A percentile compares a stretch with the other conserved stretches of the same genome.
phyloP scores from a whole-genome alignment of 2,329 filamentous ascomycete genomes.

The Elsinoe necatrix region DNA sequence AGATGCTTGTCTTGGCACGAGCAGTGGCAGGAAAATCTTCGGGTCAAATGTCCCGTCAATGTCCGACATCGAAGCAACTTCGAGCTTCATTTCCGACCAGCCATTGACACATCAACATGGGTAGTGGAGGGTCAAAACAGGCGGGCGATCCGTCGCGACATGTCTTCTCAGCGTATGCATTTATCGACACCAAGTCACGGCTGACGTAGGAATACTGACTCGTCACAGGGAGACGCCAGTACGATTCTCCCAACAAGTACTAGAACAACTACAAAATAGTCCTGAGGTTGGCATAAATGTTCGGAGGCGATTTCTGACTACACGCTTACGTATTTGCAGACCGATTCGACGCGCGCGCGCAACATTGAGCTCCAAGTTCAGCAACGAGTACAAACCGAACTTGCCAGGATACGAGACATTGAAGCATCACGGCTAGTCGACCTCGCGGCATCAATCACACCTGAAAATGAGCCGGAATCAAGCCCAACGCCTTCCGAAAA shows the following conservation, averaged over 20 bases:
- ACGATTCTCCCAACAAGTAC: constrained; percentile 69
- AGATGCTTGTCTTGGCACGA: constrained; percentile 13
- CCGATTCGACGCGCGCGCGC: constrained; percentile 77
- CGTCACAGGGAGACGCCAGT: constrained; percentile 50
- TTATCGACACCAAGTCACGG: neutral
- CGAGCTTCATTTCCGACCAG: constrained; percentile 3
- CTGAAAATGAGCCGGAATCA: constrained; percentile 17
- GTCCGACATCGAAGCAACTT: constrained; percentile 6
- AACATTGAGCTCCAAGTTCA: constrained; percentile 81
- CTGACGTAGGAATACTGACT: constrained; percentile 17
- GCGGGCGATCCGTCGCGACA: constrained; percentile 44
- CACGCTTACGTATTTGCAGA: constrained; percentile 45
- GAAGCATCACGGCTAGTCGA: constrained; percentile 61
- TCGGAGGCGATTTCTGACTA: too few relatives aligned
- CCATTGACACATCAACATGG: constrained; percentile 39
- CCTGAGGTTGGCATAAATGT: too few relatives aligned
- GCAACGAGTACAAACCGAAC: constrained; percentile 74
- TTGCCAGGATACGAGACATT: constrained; percentile 65
- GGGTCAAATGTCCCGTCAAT: constrained; percentile 20
- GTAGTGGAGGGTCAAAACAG: constrained; percentile 54
- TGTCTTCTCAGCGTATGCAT: constrained; percentile 53
- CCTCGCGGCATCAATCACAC: constrained; percentile 50
- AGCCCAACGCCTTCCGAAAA: constrained; percentile 15
- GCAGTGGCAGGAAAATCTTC: constrained; percentile 26
- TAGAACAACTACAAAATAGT: constrained; percentile 75